A percentile compares a stretch with the other conserved stretches of the same genome.
phyloP scores from a whole-genome alignment of 805 yeast species.

The Zygotorulaspora florentina region DNA sequence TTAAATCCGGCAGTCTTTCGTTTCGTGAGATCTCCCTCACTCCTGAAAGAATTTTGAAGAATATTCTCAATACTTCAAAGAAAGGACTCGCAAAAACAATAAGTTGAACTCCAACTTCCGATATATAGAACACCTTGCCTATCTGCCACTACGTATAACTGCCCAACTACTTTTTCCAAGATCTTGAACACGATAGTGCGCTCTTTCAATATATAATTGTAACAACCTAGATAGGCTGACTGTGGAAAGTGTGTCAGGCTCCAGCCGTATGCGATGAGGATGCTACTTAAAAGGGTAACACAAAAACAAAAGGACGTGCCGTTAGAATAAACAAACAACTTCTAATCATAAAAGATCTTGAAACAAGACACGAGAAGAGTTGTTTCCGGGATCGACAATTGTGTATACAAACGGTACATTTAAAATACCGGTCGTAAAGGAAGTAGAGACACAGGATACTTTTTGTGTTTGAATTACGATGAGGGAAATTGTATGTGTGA shows the following conservation, averaged over 20 bases:
- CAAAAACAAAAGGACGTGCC: slow-evolving; percentile 12
- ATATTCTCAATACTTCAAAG: not conserved
- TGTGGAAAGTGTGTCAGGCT: not conserved
- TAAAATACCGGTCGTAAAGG: not conserved
- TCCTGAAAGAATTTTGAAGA: not conserved
- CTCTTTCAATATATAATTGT: too few relatives aligned
- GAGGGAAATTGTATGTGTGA: slow-evolving; percentile 18
- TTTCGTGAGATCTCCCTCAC: not conserved
- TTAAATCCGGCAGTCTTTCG: not conserved
- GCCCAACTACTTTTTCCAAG: too few relatives aligned
- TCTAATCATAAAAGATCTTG: not conserved
- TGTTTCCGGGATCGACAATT: too few relatives aligned
- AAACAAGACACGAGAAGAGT: too few relatives aligned
- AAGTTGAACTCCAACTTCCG: not conserved
- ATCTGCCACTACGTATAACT: too few relatives aligned
- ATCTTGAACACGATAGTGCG: too few relatives aligned
- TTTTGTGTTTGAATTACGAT: slow-evolving; percentile 1
- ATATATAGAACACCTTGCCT: not conserved
- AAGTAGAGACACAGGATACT: not conserved
- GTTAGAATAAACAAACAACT: not conserved
- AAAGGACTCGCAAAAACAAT: too few relatives aligned
- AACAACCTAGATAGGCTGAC: not conserved
- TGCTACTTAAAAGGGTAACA: slow-evolving; percentile 10
- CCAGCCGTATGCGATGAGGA: not conserved
- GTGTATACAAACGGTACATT: too few relatives aligned